Evolutionary conservation across 371 early-diverging fungal genomes (phyloP), one percentile per base, ranked within the genome.

Genomic region (Coemansia sp.): DNA sequence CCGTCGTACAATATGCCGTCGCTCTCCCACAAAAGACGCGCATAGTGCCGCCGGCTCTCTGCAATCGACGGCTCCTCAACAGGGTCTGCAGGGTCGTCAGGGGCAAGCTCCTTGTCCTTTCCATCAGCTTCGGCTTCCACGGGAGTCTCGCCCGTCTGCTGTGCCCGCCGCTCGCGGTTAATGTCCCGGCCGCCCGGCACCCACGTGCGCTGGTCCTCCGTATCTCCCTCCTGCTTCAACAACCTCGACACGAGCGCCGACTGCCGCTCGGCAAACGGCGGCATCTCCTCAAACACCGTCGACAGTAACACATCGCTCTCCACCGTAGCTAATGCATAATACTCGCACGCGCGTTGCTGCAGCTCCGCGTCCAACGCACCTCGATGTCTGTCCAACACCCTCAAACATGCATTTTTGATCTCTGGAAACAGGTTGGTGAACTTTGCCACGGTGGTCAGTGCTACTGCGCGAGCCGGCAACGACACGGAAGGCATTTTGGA

Each of bases 301-400:
- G 92, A 92, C 7, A 98, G 73, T 61, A 98, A 81, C n/a, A 92
- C 94, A 19, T 94, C 94, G 15, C 87, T 86, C 3, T 91, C 89
- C 82, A 90, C 82, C 1, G 88, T 90, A 11, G 89, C 89, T 49
- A 98, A 83, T 1, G 94, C 86, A 52, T 95, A 85, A 81, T 98
- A 98, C 80, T 98, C 99, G 67, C 92, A 92, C 0, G 98, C 97
- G 41, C 99, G 88, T 73, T 98, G 97, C 79, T 96, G 97, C 23
- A 98, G 78, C 82, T 98, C 99, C 2, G 91, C 88, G 77, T 97
- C 97, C 65, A 96, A 72, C 0, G 94, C 94, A 63, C 91, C 87
- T 32, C 90, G 87, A 67, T 92, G 93, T 48, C 90, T 89, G 64
- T 92, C 86, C 60, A 98, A 90, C 4, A 96, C 92, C 4, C 86